Conservation (phyloP, 2,329 filamentous ascomycete species). For the Colletotrichum musicola region DNA sequence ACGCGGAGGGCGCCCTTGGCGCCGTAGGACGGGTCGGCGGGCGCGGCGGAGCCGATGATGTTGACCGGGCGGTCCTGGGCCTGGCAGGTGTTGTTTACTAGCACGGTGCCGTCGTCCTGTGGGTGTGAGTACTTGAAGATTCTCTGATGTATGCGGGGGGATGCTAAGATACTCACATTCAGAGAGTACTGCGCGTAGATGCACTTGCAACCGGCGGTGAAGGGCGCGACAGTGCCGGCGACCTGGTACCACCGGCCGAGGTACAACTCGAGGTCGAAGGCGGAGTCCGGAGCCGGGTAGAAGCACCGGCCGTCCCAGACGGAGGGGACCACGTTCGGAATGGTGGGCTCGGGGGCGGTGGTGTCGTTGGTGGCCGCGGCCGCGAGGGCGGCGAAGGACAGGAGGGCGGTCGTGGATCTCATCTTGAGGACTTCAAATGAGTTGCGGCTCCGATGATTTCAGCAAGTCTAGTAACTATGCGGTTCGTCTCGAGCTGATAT, state of each 20-base stretch:
- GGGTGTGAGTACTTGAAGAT: no score
- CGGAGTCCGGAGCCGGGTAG: slow-evolving; percentile 46
- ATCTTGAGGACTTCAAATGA: slow-evolving; percentile 7
- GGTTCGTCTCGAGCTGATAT: not conserved
- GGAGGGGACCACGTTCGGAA: slow-evolving; percentile 44
- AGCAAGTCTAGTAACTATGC: slow-evolving; percentile 31
- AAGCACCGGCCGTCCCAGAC: slow-evolving; percentile 49
- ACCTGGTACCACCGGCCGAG: slow-evolving; percentile 51
- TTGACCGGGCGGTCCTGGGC: slow-evolving; percentile 43
- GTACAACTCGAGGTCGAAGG: slow-evolving; percentile 47
- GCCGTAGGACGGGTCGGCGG: slow-evolving; percentile 46
- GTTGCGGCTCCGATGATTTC: not conserved
- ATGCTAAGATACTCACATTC: slow-evolving; percentile 40
- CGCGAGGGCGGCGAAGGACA: slow-evolving; percentile 31
- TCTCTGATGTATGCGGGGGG: no score
- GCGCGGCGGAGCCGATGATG: slow-evolving; percentile 47
- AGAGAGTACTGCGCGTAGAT: slow-evolving; percentile 48
- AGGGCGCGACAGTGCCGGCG: slow-evolving; percentile 48
- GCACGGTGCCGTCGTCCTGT: slow-evolving; percentile 48
- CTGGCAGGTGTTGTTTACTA: slow-evolving; percentile 50
- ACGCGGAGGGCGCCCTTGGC: slow-evolving; percentile 47
- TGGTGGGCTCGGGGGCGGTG: slow-evolving; percentile 7
- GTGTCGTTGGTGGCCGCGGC: slow-evolving; percentile 33
- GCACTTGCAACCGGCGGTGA: slow-evolving; percentile 49
- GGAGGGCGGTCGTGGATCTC: slow-evolving; percentile 21